Conservation (phyloP, 2,329 filamentous ascomycete genomes). For the Boeremia lycopersici region DNA sequence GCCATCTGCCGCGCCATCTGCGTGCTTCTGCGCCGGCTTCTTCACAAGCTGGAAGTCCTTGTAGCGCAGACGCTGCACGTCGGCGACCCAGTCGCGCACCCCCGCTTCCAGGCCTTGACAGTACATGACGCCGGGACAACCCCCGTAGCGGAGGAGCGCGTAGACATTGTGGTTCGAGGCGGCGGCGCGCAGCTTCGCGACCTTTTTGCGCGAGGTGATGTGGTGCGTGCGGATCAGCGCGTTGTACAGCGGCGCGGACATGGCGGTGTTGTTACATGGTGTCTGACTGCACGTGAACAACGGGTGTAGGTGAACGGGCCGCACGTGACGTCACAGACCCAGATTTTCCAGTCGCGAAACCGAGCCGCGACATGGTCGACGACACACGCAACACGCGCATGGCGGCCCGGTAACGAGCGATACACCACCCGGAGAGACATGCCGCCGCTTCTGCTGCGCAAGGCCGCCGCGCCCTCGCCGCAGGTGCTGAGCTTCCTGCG, state of each 20-base stretch:
- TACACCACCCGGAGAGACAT: conserved; percentile 41
- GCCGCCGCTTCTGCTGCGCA: conserved; percentile 42
- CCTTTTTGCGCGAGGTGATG: conserved; percentile 80
- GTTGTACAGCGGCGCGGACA: conserved; percentile 50
- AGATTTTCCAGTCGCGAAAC: conserved; percentile 14
- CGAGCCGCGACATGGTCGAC: background rate
- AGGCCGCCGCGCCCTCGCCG: conserved; percentile 42
- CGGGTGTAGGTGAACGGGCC: background rate
- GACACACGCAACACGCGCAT: background rate
- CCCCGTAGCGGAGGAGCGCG: conserved; percentile 70
- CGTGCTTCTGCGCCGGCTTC: conserved; percentile 53
- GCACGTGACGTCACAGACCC: conserved; percentile 39
- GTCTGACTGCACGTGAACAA: background rate
- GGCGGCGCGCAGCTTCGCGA: conserved; percentile 67
- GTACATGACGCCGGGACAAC: conserved; percentile 79
- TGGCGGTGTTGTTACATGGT: conserved; percentile 14
- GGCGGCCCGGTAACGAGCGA: conserved; percentile 12
- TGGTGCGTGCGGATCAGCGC: conserved; percentile 79
- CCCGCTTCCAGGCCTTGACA: conserved; percentile 66
- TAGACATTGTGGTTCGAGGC: conserved; percentile 66
- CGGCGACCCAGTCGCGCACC: conserved; percentile 68
- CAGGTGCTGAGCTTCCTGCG: conserved; percentile 47
- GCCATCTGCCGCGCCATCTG: background rate
- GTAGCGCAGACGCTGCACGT: conserved; percentile 69
- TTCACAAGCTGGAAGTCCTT: conserved; percentile 72